Conservation (phyloP, 345 rosid genomes). For the Trapa bicornis region DNA sequence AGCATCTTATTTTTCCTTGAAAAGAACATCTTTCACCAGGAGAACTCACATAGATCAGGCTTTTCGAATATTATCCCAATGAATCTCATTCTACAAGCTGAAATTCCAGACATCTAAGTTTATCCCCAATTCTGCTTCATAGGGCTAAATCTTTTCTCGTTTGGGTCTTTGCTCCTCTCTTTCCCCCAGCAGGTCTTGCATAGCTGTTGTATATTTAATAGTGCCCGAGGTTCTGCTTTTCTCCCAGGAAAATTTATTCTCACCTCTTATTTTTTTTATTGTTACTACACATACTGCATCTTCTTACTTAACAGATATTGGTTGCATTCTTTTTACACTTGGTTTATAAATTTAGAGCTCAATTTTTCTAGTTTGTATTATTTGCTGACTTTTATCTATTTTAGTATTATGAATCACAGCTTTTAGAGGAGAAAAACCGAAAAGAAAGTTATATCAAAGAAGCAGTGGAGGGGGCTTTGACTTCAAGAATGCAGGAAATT, state of each 20-base stretch:
- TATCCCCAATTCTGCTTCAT: too few species aligned
- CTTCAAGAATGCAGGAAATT: constrained; percentile 45
- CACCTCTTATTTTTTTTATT: not conserved
- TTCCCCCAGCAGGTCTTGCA: too few species aligned
- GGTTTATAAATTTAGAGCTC: not conserved
- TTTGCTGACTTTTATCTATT: not conserved
- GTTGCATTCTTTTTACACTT: not conserved
- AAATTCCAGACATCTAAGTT: too few species aligned
- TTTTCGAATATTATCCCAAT: too few species aligned
- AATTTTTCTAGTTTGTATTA: not conserved
- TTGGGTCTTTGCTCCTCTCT: too few species aligned
- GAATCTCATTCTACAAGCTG: too few species aligned
- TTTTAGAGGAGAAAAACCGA: constrained; percentile 61
- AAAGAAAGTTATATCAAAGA: constrained; percentile 44
- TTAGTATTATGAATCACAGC: constrained; percentile 74
- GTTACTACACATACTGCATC: not conserved
- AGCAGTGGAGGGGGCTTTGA: constrained; percentile 56
- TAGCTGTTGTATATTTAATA: not conserved
- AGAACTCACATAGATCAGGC: too few species aligned
- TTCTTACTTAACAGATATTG: not conserved
- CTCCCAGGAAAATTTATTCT: not conserved
- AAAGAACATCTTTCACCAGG: too few species aligned
- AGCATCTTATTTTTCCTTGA: too few species aligned
- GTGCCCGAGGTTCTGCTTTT: not conserved
- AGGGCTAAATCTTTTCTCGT: too few species aligned